phyloP scores from a whole-genome alignment of 495 filamentous ascomycete species.

The Aspergillus funiculosus region DNA sequence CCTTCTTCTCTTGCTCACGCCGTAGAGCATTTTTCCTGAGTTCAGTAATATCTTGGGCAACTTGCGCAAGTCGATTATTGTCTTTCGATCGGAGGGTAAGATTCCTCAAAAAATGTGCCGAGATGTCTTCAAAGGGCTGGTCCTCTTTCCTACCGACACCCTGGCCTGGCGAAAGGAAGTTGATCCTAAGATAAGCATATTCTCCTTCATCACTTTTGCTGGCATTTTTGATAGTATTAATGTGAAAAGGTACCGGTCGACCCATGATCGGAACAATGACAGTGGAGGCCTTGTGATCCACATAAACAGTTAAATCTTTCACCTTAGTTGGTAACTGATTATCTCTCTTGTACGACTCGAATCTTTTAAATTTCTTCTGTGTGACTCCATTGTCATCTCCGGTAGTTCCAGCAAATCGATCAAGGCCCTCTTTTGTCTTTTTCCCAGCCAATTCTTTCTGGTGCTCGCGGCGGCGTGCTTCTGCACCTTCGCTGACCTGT shows the following conservation, averaged over 20 bases:
- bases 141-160: slow-evolving; percentile 98
- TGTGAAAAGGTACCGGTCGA: slow-evolving; percentile 95
- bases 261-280: slow-evolving; percentile 96
- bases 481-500: slow-evolving; percentile 82
- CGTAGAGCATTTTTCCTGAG: slow-evolving; percentile 87
- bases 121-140: slow-evolving; percentile 94
- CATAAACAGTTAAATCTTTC: slow-evolving; percentile 77
- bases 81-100: slow-evolving; percentile 90
- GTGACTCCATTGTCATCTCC: slow-evolving; percentile 82
- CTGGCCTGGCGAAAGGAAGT: slow-evolving; percentile 94
- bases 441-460: slow-evolving; percentile 84
- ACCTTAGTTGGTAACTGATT: slow-evolving; percentile 83
- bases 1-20: slow-evolving; percentile 96
- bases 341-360: slow-evolving; percentile 98
- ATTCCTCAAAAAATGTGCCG: slow-evolving; percentile 91
- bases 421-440: slow-evolving; percentile 83
- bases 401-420: slow-evolving; percentile 71
- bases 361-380: slow-evolving; percentile 95
- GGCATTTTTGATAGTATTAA: slow-evolving; percentile 97
- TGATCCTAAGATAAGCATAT: slow-evolving; percentile 89
- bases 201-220: slow-evolving; percentile 94
- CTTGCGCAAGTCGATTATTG: slow-evolving; percentile 76
- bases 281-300: slow-evolving; percentile 84
- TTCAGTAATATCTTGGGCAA: slow-evolving; percentile 84
- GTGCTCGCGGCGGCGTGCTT: slow-evolving; percentile 80